A percentile compares a stretch with the other conserved stretches of the same genome.
These are phyloP conservation scores for Cutaneotrichosporon sp. DNA, from an alignment of 1,284 basidiomycete species.

Conservation along the genomic window DNA sequence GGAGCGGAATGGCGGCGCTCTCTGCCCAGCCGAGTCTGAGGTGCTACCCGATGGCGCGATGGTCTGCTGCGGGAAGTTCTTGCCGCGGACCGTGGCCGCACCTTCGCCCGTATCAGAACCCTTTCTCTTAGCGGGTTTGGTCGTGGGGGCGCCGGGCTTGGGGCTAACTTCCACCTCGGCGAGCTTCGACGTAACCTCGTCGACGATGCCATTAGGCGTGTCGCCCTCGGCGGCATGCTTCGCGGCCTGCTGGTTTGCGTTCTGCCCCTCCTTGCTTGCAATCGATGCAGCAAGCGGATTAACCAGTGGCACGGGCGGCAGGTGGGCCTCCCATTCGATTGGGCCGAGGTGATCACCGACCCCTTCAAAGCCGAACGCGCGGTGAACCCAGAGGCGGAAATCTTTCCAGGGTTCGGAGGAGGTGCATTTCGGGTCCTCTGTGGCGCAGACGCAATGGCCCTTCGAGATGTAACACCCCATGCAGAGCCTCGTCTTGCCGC, in stretches of 20 bases:
- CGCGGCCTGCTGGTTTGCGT: neutral
- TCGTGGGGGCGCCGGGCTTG: neutral
- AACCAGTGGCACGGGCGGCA: neutral
- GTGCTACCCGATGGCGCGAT: neutral
- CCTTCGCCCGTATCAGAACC: neutral
- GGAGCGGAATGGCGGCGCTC: too few relatives aligned
- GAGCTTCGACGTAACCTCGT: neutral
- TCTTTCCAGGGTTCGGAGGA: neutral
- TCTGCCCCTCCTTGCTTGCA: neutral
- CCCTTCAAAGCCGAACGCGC: neutral
- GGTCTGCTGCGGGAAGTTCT: too few relatives aligned
- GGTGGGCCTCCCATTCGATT: neutral
- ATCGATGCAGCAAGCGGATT: neutral
- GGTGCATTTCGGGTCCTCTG: neutral
- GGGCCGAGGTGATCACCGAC: neutral
- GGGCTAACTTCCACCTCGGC: neutral
- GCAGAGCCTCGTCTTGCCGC: neutral
- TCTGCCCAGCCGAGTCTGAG: neutral
- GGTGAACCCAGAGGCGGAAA: neutral
- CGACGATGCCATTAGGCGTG: neutral
- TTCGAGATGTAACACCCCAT: neutral
- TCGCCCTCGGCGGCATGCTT: neutral
- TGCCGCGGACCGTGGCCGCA: neutral
- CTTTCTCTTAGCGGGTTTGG: neutral
- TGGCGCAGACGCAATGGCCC: neutral